phyloP scores from a whole-genome alignment of 768 basidiomycete genomes.

The Tremella fuciformis region DNA sequence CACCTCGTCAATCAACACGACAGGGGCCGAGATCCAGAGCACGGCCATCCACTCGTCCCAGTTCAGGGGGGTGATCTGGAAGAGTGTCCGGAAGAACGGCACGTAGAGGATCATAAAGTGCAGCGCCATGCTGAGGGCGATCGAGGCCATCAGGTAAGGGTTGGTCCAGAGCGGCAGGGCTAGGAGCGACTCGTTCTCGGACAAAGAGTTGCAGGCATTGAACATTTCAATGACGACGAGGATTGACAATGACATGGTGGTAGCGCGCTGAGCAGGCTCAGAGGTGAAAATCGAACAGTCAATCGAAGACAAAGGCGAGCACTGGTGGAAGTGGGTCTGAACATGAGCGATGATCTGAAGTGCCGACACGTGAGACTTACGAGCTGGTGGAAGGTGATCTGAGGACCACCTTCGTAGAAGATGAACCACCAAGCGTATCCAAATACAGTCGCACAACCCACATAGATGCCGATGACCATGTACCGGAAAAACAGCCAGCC shows the following conservation, averaged over 20 bases:
- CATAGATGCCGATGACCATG: conserved; percentile 86
- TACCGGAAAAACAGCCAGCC: conserved; percentile 96
- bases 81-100: conserved; percentile 87
- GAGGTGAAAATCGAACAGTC: conserved; percentile 96
- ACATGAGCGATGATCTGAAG: background rate
- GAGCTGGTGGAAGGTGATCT: conserved; percentile 87
- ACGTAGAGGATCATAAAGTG: conserved; percentile 96
- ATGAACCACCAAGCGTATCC: conserved; percentile 99
- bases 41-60: conserved; percentile 95
- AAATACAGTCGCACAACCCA: conserved; percentile 90
- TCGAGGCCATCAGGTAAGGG: conserved; percentile 82
- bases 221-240: conserved; percentile 64
- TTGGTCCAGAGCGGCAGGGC: conserved; percentile 91
- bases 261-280: conserved; percentile 76
- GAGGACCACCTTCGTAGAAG: conserved; percentile 82
- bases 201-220: conserved; percentile 71
- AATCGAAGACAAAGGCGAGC: conserved; percentile 63
- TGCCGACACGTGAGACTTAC: conserved; percentile 58
- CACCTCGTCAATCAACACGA: conserved; percentile 82
- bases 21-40: conserved; percentile 78
- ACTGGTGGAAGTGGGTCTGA: conserved; percentile 96
- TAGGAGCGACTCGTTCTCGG: conserved; percentile 91
- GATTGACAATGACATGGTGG: conserved; percentile 94
- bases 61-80: conserved; percentile 90
- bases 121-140: conserved; percentile 83